A percentile compares a stretch with the other conserved stretches of the same genome.
phyloP scores from a whole-genome alignment of 176 grass and related monocot genomes.

The Coix lacrymajobi region DNA sequence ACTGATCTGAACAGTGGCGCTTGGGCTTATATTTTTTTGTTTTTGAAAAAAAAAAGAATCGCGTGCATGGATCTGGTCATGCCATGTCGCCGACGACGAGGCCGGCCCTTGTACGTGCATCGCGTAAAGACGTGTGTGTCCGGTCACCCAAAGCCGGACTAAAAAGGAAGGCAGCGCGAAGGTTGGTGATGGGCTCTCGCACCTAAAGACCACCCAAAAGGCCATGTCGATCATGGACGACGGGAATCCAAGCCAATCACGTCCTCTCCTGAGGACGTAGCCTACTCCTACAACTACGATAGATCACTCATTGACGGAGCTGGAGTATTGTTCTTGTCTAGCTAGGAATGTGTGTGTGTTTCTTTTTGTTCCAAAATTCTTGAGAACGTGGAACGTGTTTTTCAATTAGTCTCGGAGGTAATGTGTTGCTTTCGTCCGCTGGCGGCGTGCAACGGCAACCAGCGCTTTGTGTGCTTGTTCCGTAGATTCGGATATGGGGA shows the following conservation, averaged over 20 bases:
- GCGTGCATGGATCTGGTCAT: constrained; percentile 2
- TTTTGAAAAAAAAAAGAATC: background rate
- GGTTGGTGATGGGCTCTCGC: background rate
- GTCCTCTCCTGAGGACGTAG: background rate
- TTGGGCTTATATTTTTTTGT: background rate
- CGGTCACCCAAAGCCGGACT: constrained; percentile 23
- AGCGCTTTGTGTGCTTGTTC: background rate
- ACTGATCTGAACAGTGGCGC: background rate
- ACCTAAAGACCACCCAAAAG: constrained; percentile 12
- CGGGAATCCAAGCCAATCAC: constrained; percentile 31
- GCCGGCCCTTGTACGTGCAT: background rate
- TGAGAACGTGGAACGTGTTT: constrained; percentile 1
- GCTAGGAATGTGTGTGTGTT: too few species aligned
- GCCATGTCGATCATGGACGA: constrained; percentile 9
- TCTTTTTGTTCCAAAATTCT: background rate
- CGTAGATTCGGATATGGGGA: background rate
- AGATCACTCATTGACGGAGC: constrained; percentile 32
- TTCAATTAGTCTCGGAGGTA: background rate
- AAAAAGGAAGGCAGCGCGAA: background rate
- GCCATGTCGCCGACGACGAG: constrained; percentile 47
- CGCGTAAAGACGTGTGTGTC: constrained; percentile 1
- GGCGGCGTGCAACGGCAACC: background rate
- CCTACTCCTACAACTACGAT: background rate
- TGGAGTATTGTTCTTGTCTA: background rate
- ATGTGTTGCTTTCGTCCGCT: background rate